These are phyloP conservation scores for Botryotinia globosa DNA, from an alignment of 2,329 filamentous ascomycete species.

Conservation along the genomic window DNA sequence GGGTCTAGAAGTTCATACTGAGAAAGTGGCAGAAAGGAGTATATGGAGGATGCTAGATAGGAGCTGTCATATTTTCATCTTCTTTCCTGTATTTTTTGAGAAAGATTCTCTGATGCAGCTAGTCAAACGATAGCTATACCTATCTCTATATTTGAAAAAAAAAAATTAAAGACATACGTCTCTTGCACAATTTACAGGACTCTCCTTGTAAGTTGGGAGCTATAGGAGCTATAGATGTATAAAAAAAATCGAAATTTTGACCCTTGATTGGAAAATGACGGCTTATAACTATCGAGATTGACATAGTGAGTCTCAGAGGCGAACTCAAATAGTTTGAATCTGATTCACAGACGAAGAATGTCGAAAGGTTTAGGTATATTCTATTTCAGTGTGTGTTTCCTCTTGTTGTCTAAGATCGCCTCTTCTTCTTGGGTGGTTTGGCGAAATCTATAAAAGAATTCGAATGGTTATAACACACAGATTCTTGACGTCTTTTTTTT, in stretches of 20 bases:
- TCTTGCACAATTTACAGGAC: not conserved
- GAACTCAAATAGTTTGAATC: rapidly evolving
- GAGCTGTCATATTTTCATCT: not conserved
- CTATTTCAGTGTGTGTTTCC: not conserved
- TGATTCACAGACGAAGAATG: rapidly evolving
- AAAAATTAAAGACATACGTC: too few relatives aligned
- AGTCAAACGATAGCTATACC: not conserved
- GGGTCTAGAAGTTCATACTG: not conserved
- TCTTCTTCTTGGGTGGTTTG: not conserved
- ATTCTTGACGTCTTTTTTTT: not conserved
- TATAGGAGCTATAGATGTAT: not conserved
- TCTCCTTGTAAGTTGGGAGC: not conserved
- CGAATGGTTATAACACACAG: rapidly evolving
- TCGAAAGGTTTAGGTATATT: not conserved
- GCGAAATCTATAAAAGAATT: not conserved
- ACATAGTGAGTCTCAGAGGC: not conserved
- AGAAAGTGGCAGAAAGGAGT: not conserved
- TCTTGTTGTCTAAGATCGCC: rapidly evolving
- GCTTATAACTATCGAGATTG: not conserved
- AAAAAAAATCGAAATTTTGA: not conserved
- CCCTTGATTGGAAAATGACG: not conserved
- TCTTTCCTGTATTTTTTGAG: not conserved
- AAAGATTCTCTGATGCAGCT: not conserved
- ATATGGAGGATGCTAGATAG: too few relatives aligned
- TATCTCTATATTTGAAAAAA: not conserved